Evolutionary conservation across 73 alveolate genomes (phyloP).

Genomic region (Uronychia binucleata): DNA sequence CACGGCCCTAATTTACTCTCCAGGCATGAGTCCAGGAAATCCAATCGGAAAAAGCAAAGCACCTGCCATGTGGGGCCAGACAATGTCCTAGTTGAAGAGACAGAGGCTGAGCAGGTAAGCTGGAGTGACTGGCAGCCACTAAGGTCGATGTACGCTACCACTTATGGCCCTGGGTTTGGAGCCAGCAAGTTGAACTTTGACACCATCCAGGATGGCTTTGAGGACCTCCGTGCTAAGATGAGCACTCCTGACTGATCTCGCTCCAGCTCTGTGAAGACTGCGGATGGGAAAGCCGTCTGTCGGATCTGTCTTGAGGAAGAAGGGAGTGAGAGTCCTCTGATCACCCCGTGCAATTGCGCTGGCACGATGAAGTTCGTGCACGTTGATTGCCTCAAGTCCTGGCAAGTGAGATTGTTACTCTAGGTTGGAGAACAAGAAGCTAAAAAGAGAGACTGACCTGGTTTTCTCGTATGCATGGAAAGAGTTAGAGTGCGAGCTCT

Average conservation of each 20-base stretch:
- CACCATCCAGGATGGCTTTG: not conserved
- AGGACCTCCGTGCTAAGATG: not conserved
- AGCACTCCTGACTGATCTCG: not conserved
- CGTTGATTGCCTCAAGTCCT: conserved; percentile 55
- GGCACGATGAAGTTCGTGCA: conserved; percentile 75
- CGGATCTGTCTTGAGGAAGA: conserved; percentile 64
- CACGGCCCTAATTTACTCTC: not conserved
- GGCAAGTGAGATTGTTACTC: too few species aligned
- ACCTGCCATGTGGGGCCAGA: not conserved
- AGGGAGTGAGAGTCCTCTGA: conserved; percentile 57
- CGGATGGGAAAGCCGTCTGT: conserved; percentile 35
- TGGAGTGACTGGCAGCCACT: too few species aligned
- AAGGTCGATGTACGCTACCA: too few species aligned
- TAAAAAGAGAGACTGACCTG: conserved; percentile 43
- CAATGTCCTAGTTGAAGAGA: not conserved
- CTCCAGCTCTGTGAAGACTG: conserved; percentile 13
- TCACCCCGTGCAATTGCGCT: conserved; percentile 73
- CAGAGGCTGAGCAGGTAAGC: not conserved
- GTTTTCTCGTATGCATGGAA: conserved; percentile 69
- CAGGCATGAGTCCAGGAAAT: not conserved
- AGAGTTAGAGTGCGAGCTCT: conserved; percentile 71
- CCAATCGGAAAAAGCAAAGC: not conserved
- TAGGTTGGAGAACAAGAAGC: conserved; percentile 54
- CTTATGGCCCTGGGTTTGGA: too few species aligned
- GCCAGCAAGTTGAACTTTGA: not conserved